Evolutionary conservation across 495 filamentous ascomycete genomes (phyloP), one percentile per base, ranked within the genome.

Genomic region (Aspergillus cavernicola): DNA sequence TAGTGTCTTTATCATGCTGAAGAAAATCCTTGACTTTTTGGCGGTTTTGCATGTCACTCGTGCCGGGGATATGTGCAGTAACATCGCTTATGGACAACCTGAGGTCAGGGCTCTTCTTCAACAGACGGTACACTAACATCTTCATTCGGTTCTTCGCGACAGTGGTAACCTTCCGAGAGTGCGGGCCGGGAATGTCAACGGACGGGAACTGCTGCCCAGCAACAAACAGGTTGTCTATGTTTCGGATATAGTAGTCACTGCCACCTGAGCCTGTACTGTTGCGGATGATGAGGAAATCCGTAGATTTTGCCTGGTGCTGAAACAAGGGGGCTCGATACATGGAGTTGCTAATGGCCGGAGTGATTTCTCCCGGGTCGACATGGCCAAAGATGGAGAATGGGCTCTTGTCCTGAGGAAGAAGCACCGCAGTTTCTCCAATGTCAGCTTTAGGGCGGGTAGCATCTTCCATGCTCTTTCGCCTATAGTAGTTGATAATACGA

Each of bases 11-110:
- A 58, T 89, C 82, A 60, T 96, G 96, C 10, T 78, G 71, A 48
- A 99, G 85, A 67, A 97, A 97, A 61, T 99, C 93, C 61, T 96
- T 93, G 72, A 99, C 84, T 64, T 97, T 97, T 60, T 92, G 88
- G 4, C 93, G 82, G 57, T 96, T 96, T 59, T 96, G 91, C 61
- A 95, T 90, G 62, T 99, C 93, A 20, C 85, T 88, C 10, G 89
- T 90, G 39, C 91, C 90, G 6, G 87, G 85, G 32, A 97, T 88
- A 60, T 99, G 93, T 33, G 81, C 80, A 3, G 89, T 92, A 36
- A 99, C 87, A 53, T 92, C 88, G 48, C 76, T 79, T 15, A 95
- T 82, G 0, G 82, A 81, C 22, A 92, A 77, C 20, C 86, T 72
- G 36, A 84, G 71, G n/a, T 83, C 78, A 12, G 81, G 72, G 56